Evolutionary conservation across 495 filamentous ascomycete genomes (phyloP).

Genomic region (Hypomontagnella submonticulosa): DNA sequence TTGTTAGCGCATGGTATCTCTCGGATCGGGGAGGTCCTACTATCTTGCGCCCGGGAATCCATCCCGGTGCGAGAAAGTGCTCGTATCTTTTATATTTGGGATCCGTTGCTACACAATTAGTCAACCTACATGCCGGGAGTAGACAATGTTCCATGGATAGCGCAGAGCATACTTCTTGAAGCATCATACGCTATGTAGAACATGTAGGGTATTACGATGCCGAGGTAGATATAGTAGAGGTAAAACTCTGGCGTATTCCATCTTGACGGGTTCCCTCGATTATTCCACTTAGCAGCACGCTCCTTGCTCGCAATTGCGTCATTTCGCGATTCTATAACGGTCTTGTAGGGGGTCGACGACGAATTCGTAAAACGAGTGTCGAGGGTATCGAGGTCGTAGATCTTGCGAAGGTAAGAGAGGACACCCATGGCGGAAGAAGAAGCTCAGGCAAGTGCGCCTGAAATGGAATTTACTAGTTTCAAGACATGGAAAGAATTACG

Average conservation of each 20-base stretch:
- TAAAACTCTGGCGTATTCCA: slow-evolving; percentile 92
- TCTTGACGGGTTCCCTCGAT: slow-evolving; percentile 65
- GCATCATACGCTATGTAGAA: slow-evolving; percentile 87
- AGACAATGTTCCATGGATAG: not conserved
- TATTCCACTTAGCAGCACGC: slow-evolving; percentile 53
- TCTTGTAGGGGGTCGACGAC: slow-evolving; percentile 70
- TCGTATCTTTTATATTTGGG: slow-evolving; percentile 82
- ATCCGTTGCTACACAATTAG: slow-evolving; percentile 70
- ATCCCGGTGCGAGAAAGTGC: slow-evolving; percentile 77
- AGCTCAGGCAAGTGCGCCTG: slow-evolving; percentile 31
- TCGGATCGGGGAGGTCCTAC: slow-evolving; percentile 58
- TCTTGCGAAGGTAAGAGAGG: slow-evolving; percentile 61
- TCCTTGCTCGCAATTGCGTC: slow-evolving; percentile 46
- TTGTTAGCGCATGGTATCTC: slow-evolving; percentile 9
- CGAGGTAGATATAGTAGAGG: slow-evolving; percentile 79
- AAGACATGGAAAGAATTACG: slow-evolving; percentile 34
- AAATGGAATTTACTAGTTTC: slow-evolving; percentile 8
- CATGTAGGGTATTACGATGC: slow-evolving; percentile 81
- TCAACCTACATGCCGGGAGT: slow-evolving; percentile 10
- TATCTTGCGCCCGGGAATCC: slow-evolving; percentile 95
- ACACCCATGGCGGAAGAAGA: slow-evolving; percentile 44
- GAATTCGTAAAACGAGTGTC: slow-evolving; percentile 89
- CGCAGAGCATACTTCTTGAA: slow-evolving; percentile 74
- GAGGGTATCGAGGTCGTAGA: slow-evolving; percentile 90
- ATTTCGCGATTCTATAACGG: slow-evolving; percentile 55